Base-by-base conservation (phyloP, 352 stramenopile genomes). In the Globisporangium splendens region DNA sequence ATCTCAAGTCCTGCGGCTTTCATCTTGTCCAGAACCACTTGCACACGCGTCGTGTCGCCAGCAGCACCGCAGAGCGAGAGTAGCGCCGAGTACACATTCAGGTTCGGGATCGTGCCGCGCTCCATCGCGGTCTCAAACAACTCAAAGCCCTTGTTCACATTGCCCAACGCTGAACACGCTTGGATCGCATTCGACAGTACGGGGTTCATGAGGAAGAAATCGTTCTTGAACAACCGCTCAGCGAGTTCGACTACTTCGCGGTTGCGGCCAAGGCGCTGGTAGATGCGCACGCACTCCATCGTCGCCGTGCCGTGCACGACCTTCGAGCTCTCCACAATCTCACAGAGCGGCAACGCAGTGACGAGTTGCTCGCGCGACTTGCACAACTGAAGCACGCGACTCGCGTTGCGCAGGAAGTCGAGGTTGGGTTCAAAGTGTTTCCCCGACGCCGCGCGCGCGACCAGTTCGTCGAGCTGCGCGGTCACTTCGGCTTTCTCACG, bases 191-290 rank as follows among this genome's bases (percentile, higher is more conserved):
- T 83, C 46, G 66, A 55, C 8, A 92, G 78, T 20, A 86, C 72
- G 0, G 68, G 54, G 60, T 88, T 88, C 52, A 77, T 66, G 53
- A 92, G 59, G 60, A 92, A 89, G 33, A 89, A 80, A 60, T 88
- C 70, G 57, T 81, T 69, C 15, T 59, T 56, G 50, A 92, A 69
- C 53, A 92, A 68, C 21, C 70, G 73, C 49, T 79, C 69, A 0
- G 69, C 75, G 8, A 90, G 57, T 10, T 65, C 57, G 11, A 92
- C 43, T 24, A 79, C 76, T n/a, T 87, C 70, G 24, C 63, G 49
- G 61, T 87, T 63, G 28, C 62, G 68, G 0, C 78, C 79, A 17
- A 80, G 70, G 11, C 69, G 71, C 51, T 88, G 74, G 64, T 83
- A 86, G 54, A 92, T 75, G 38, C 82, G 71, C 49, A 92, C 68